Evolutionary conservation across 371 early-diverging fungal genomes (phyloP), one percentile per base, ranked within the genome.

Genomic region (Nematocida homosporus): DNA sequence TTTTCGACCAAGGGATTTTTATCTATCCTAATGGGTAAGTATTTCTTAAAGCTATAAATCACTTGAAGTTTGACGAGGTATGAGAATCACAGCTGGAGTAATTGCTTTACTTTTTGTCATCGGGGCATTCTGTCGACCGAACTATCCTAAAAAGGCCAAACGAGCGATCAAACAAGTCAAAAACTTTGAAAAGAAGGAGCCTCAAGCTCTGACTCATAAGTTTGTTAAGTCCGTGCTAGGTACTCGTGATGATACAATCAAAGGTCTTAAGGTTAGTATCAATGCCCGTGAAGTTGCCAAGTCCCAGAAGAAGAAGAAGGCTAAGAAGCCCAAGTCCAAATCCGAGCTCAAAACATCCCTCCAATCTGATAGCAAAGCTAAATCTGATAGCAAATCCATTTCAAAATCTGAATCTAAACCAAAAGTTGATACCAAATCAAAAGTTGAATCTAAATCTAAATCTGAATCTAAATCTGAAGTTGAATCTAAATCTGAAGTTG

Each of bases 1-100:
- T 67, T 57, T 20, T 30, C 23, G 50, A 48, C 20, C 65, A 30
- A 18, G 40, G 42, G 8, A 23, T 53, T 18, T 30, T 25, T 35
- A 10, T 67, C 44, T 35, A 27, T 32, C 67, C 67, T 20, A 16
- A 67, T 59, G 8, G 8, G 59, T 8, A 42, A 59, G 13, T 16
- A 38, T 38, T 35, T 23, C 16, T 13, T 23, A 54, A 20, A 13
- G 32, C 20, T 23, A 16, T 23, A 13, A 54, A 16, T 23, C 10
- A 10, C 16, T 16, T 13, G 55, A 16, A 13, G 32, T 23, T 13
- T 16, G 13, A 13, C 10, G 55, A 54, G 25, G 20, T 10, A 54
- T 54, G 55, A 54, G 25, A 25, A 54, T 54, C 10, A 20, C 25
- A 16, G 13, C 32, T 13, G 55, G 16, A 10, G 20, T 25, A 13